These are phyloP conservation scores for Boletellus ananas DNA, from an alignment of 768 basidiomycete genomes.

Conservation along the genomic window DNA sequence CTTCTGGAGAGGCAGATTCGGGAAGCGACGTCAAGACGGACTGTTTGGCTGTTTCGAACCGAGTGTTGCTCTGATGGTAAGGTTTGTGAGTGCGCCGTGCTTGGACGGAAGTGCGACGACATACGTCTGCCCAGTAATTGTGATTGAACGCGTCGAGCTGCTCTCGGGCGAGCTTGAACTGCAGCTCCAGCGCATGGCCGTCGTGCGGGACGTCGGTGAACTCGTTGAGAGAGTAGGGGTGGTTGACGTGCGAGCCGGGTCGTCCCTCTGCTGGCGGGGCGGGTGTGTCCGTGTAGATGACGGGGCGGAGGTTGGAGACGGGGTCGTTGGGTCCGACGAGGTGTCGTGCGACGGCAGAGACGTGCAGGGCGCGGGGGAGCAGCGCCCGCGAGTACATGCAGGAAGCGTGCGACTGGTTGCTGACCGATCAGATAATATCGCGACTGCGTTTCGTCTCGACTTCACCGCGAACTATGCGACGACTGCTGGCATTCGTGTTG, in stretches of 20 bases:
- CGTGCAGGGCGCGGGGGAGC: conserved; percentile 18
- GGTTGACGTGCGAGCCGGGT: conserved; percentile 34
- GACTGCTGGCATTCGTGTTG: conserved; percentile 19
- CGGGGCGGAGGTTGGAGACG: conserved; percentile 73
- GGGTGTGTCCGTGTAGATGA: conserved; percentile 65
- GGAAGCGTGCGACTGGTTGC: too few species aligned
- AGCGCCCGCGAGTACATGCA: not conserved
- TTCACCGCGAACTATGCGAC: conserved; percentile 6
- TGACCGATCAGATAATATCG: not conserved
- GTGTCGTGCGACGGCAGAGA: conserved; percentile 29
- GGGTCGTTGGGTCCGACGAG: conserved; percentile 73
- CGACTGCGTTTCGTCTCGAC: too few species aligned
- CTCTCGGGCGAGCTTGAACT: conserved; percentile 67
- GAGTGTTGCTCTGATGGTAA: conserved; percentile 60
- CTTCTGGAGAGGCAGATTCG: conserved; percentile 42
- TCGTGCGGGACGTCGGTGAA: conserved; percentile 42
- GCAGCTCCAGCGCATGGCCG: conserved; percentile 52
- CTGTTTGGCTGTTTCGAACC: conserved; percentile 71
- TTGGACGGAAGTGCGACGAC: conserved; percentile 21
- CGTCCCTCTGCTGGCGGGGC: conserved; percentile 20
- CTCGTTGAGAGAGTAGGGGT: conserved; percentile 79
- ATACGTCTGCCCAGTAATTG: conserved; percentile 75
- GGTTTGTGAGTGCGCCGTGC: conserved; percentile 3
- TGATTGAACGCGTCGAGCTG: conserved; percentile 74
- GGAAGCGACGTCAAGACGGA: conserved; percentile 57